Evolutionary conservation across 306 rosid genomes (phyloP).

Genomic region (Rosa lucieae): DNA sequence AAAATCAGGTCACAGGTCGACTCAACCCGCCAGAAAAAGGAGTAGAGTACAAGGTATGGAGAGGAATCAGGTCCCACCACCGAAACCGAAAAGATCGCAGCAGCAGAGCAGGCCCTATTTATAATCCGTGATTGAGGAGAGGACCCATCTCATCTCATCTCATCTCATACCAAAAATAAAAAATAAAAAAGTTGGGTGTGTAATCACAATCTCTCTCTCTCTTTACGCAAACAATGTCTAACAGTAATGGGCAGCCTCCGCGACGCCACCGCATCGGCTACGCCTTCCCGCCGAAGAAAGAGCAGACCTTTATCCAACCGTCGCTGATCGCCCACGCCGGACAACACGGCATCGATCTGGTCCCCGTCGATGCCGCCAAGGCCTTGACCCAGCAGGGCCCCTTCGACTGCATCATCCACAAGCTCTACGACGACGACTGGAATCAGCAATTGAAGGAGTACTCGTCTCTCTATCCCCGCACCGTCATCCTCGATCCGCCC

Average conservation of each 20-base stretch:
- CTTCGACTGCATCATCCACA: constrained; percentile 40
- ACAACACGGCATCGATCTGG: constrained; percentile 29
- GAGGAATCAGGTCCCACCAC: not conserved
- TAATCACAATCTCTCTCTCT: too few species aligned
- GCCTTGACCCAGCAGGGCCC: constrained; percentile 32
- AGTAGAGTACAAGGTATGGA: not conserved
- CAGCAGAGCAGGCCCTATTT: not conserved
- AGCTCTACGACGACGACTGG: constrained; percentile 31
- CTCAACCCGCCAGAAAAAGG: not conserved
- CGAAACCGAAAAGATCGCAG: not conserved
- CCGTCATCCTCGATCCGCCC: constrained; percentile 33
- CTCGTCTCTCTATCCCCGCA: constrained; percentile 6
- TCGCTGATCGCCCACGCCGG: constrained; percentile 25
- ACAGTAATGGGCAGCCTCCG: not conserved
- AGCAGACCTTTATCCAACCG: constrained; percentile 24
- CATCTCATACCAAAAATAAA: not conserved
- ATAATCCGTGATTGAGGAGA: not conserved
- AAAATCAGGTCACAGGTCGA: not conserved
- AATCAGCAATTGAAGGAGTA: constrained; percentile 4
- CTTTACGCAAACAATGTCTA: not conserved
- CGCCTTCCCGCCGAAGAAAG: constrained; percentile 25
- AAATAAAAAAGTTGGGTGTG: too few species aligned
- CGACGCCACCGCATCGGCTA: constrained; percentile 28
- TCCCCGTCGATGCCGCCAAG: constrained; percentile 11
- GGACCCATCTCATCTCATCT: not conserved